phyloP scores from a whole-genome alignment of 495 filamentous ascomycete genomes.

The Daldinia vernicosa region DNA sequence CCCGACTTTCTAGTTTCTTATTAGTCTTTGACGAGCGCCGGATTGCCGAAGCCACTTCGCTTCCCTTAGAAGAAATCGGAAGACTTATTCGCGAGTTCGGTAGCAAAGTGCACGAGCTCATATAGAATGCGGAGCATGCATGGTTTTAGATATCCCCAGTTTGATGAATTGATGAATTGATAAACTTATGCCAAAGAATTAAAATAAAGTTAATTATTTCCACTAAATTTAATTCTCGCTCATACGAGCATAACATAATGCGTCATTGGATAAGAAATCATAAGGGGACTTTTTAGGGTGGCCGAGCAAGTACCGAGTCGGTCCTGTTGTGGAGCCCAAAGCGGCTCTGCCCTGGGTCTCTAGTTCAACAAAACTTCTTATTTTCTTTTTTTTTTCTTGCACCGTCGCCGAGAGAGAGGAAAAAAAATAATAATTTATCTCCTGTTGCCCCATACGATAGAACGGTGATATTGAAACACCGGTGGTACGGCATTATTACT shows the following conservation, averaged over 20 bases:
- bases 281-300: conserved; percentile 23
- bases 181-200: background rate
- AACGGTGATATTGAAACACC: conserved; percentile 14
- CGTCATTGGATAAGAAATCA: conserved; percentile 25
- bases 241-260: conserved; percentile 22
- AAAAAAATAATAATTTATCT: conserved; percentile 3
- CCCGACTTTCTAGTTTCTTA: conserved; percentile 7
- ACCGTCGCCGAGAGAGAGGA: conserved; percentile 13
- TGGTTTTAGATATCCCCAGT: background rate
- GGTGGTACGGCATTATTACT: conserved; percentile 13
- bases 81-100: too few species aligned
- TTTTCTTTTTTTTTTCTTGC: conserved; percentile 3
- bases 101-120: too few species aligned
- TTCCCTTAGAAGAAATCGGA: background rate
- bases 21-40: conserved; percentile 23
- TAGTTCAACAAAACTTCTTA: conserved; percentile 18
- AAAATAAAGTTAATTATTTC: background rate
- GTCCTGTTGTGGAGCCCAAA: conserved; percentile 42
- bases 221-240: background rate
- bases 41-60: conserved; percentile 6
- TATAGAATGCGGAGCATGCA: too few species aligned
- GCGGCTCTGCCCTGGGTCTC: conserved; percentile 42
- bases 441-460: background rate
- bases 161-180: background rate
- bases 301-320: conserved; percentile 45